phyloP scores from a whole-genome alignment of 2,329 filamentous ascomycete genomes.

The Colletotrichum theobromicola region DNA sequence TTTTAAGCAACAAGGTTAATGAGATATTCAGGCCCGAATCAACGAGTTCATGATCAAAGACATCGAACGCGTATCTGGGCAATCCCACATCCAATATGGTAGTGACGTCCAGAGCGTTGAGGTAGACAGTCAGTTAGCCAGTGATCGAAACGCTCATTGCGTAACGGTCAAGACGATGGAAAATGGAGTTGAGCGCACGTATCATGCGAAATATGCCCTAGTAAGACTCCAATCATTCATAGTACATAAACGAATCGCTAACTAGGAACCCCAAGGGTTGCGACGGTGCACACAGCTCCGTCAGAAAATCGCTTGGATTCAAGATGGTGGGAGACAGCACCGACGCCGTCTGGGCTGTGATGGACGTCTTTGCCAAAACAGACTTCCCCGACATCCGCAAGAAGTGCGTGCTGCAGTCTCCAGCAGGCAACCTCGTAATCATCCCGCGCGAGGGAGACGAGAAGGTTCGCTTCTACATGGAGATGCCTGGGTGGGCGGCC shows the following conservation, averaged over 20 bases:
- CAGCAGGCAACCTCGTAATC: conserved; percentile 63
- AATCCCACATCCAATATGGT: conserved; percentile 58
- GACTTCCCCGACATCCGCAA: conserved; percentile 68
- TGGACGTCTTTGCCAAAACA: conserved; percentile 61
- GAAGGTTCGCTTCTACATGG: conserved; percentile 71
- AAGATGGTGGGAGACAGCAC: conserved; percentile 65
- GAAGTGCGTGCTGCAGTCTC: conserved; percentile 58
- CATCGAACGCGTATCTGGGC: conserved; percentile 46
- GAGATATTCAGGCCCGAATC: conserved; percentile 41
- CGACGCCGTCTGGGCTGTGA: conserved; percentile 62
- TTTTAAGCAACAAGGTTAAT: fast-evolving
- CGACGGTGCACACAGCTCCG: conserved; percentile 56
- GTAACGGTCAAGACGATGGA: conserved; percentile 42
- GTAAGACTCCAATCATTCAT: not conserved
- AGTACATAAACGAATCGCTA: fast-evolving
- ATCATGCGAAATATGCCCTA: conserved; percentile 9
- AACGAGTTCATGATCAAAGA: conserved; percentile 55
- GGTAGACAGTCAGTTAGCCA: conserved; percentile 47
- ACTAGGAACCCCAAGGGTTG: conserved; percentile 28
- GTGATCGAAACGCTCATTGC: conserved; percentile 43
- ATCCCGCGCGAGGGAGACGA: conserved; percentile 69
- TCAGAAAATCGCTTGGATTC: conserved; percentile 55
- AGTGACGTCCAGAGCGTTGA: conserved; percentile 52
- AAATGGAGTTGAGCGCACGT: conserved; percentile 36
- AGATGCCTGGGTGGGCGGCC: conserved; percentile 56